These are phyloP conservation scores for Debaryomyces sp. DNA, from an alignment of 1,139 yeast species.

Conservation along the genomic window DNA sequence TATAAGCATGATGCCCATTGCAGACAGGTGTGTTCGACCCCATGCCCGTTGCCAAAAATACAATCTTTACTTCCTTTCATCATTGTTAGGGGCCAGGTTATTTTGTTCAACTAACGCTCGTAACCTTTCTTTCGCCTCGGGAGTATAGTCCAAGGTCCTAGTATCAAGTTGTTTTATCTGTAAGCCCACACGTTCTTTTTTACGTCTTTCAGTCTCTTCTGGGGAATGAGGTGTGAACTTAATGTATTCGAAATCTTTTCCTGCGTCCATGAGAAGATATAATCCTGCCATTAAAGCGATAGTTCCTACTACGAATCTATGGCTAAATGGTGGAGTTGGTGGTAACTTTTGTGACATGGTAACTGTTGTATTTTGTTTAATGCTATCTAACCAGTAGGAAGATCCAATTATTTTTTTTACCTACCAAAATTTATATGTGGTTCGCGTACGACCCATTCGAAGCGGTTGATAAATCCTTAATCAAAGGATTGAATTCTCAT, in stretches of 20 bases:
- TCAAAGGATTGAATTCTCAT: not conserved
- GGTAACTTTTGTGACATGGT: conserved; percentile 13
- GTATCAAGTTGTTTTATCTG: conserved; percentile 36
- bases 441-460: not conserved
- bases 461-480: not conserved
- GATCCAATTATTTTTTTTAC: not conserved
- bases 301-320: conserved; percentile 40
- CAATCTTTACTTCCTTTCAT: not conserved
- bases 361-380: too few relatives aligned
- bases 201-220: conserved; percentile 45
- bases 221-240: conserved; percentile 42
- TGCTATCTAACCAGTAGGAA: not conserved
- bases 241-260: conserved; percentile 44
- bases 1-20: not conserved
- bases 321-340: conserved; percentile 40
- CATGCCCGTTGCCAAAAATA: not conserved
- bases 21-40: not conserved
- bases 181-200: conserved; percentile 34
- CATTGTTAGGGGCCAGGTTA: conserved; percentile 8
- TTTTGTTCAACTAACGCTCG: conserved; percentile 23
- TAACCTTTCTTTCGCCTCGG: conserved; percentile 45
- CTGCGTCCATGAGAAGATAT: conserved; percentile 36
- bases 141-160: conserved; percentile 45
- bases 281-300: conserved; percentile 38
- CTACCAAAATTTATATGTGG: not conserved